Evolutionary conservation across 768 basidiomycete genomes (phyloP), one percentile per base, ranked within the genome.

Genomic region (Leccinum barrowsii): DNA sequence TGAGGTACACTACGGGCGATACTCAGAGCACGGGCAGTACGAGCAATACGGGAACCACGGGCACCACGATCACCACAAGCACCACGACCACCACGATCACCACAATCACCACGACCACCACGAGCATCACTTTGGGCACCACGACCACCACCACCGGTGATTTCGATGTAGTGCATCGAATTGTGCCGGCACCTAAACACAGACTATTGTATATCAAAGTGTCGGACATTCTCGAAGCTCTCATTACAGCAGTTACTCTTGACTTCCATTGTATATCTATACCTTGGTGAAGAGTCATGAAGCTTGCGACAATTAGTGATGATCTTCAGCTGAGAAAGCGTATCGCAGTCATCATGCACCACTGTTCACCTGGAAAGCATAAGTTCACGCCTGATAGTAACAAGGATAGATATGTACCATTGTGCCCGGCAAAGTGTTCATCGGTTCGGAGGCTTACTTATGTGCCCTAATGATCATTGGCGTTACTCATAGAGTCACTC

Each of bases 191-290:
- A 47, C 11, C n/a, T 35, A 12, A 32, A 28, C 15, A 50, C 50
- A 4, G 37, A 37, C 17, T 26, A 11, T 47, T 64, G 46, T 67
- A 68, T 52, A 62, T 42, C 52, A 30, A 17, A 32, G 11, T 28
- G 28, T 28, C 28, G 28, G 3, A n/a, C 24, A n/a, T 34, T 13
- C 12, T 58, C 17, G 28, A n/a, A 26, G 10, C 8, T 4, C 13
- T 46, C 10, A n/a, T 35, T 22, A 19, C 12, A 32, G 5, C 12
- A 35, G 19, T 21, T 13, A 13, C 8, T 46, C 19, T 35, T 26
- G n/a, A 4, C 19, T 42, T 46, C 24, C 21, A 12, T 34, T 13
- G 40, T 42, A 10, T 42, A 42, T n/a, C n/a, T n/a, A 42, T 35
- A 35, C 13, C 13, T 35, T 35, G 13, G 34, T 35, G 7, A 42